phyloP scores from a whole-genome alignment of 495 filamentous ascomycete genomes.

The Penicillium paxilli region DNA sequence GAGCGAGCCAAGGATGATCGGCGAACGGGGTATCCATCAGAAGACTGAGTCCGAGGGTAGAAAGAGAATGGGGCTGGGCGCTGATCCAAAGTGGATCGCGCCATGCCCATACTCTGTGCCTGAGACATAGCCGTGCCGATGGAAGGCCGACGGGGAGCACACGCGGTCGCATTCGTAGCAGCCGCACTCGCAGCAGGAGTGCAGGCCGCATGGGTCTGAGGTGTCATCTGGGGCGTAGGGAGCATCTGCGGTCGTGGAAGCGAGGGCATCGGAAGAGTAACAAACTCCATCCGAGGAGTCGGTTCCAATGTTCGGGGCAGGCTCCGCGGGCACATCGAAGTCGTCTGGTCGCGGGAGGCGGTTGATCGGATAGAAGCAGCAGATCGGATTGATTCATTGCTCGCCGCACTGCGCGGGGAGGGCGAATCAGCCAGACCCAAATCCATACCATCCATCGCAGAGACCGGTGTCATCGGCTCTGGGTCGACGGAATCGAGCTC shows the following conservation, averaged over 20 bases:
- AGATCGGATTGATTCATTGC: constrained; percentile 19
- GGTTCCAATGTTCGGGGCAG: constrained; percentile 64
- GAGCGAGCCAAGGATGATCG: constrained; percentile 77
- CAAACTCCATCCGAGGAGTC: constrained; percentile 31
- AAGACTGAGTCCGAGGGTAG: constrained; percentile 53
- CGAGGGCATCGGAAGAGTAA: constrained; percentile 43
- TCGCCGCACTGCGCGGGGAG: constrained; percentile 34
- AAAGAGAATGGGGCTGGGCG: constrained; percentile 48
- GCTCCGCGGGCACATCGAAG: constrained; percentile 42
- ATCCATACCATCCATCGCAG: constrained; percentile 32
- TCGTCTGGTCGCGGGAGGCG: constrained; percentile 45
- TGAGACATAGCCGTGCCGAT: constrained; percentile 82
- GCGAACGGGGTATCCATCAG: constrained; percentile 53
- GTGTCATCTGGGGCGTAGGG: constrained; percentile 79
- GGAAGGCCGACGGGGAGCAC: constrained; percentile 57
- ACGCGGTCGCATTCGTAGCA: constrained; percentile 74
- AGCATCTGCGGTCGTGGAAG: constrained; percentile 64
- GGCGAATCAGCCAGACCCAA: constrained; percentile 30
- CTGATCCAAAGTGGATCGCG: constrained; percentile 62
- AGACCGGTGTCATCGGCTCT: constrained; percentile 32
- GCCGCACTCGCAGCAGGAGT: constrained; percentile 98
- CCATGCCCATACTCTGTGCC: constrained; percentile 61
- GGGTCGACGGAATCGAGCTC: constrained; percentile 49
- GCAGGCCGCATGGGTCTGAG: constrained; percentile 67
- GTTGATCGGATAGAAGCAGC: no score